Conservation (phyloP, 805 yeast species). For the Wickerhamia fluorescens region DNA sequence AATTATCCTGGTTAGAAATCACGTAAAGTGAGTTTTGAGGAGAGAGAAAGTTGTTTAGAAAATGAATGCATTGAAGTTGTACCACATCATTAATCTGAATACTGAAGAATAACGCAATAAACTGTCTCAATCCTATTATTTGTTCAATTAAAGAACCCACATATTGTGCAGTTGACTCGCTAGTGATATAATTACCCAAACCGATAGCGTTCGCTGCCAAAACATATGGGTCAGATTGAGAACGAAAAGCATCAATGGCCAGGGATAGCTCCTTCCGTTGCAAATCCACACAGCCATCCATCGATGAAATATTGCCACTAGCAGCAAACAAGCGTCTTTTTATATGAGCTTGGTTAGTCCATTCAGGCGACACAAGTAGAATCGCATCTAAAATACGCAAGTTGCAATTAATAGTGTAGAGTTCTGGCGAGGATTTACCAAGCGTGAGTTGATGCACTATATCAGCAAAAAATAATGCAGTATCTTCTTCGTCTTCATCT, state of each 20-base stretch:
- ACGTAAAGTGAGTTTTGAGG: slow-evolving; percentile 6
- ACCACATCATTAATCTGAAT: slow-evolving; percentile 24
- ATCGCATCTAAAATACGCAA: too few species aligned
- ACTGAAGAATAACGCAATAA: slow-evolving; percentile 15
- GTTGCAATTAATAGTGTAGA: too few species aligned
- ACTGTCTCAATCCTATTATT: slow-evolving; percentile 5
- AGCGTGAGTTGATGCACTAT: too few species aligned
- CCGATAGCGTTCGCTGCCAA: slow-evolving; percentile 24
- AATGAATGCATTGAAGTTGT: slow-evolving; percentile 31
- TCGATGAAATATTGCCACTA: slow-evolving; percentile 28
- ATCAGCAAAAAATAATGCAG: too few species aligned
- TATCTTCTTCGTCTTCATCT: slow-evolving; percentile 3
- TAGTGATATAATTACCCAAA: slow-evolving; percentile 29
- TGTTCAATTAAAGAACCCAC: slow-evolving; percentile 6
- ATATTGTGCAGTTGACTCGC: slow-evolving; percentile 10
- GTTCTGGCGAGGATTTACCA: too few species aligned
- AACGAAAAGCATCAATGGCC: slow-evolving; percentile 9
- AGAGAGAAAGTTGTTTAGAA: slow-evolving; percentile 23
- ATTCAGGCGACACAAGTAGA: too few species aligned
- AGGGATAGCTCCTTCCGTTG: slow-evolving; percentile 13
- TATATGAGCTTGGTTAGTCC: slow-evolving; percentile 7
- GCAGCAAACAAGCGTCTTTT: slow-evolving; percentile 26
- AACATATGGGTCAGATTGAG: slow-evolving; percentile 16
- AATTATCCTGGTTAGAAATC: slow-evolving; percentile 8
- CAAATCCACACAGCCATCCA: too few species aligned